A percentile compares a stretch with the other conserved stretches of the same genome.
Evolutionary conservation across 768 basidiomycete species (phyloP).

Genomic region (Suillus plorans): DNA sequence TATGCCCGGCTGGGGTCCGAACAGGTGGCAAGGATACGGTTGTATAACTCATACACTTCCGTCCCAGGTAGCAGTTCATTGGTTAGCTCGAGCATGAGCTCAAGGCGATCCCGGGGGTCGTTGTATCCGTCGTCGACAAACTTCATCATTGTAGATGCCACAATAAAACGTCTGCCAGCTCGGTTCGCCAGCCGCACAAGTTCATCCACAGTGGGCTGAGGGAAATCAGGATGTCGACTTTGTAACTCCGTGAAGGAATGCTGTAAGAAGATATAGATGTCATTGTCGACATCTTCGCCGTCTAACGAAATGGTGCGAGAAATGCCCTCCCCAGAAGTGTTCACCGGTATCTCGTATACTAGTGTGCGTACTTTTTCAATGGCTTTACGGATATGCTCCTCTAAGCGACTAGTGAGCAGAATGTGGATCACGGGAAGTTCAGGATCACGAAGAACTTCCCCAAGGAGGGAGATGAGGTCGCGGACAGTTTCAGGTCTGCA

Average conservation of each 20-base stretch:
- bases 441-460: not conserved
- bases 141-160: not conserved
- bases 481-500: too few relatives aligned
- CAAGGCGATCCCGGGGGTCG: not conserved
- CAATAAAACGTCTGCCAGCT: not conserved
- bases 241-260: not conserved
- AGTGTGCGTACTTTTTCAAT: not conserved
- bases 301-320: not conserved
- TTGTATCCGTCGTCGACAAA: not conserved
- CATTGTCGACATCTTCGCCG: not conserved
- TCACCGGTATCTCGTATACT: not conserved
- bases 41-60: not conserved
- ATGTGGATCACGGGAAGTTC: not conserved
- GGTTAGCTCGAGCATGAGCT: not conserved
- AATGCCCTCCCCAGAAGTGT: not conserved
- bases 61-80: not conserved
- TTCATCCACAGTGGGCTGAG: not conserved
- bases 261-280: not conserved
- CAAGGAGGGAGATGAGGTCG: too few relatives aligned
- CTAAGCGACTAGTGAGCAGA: not conserved
- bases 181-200: not conserved
- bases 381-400: not conserved
- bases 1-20: not conserved
- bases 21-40: not conserved
- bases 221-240: not conserved